Base-by-base conservation (phyloP, 306 rosid genomes). In the Inga oerstediana region DNA sequence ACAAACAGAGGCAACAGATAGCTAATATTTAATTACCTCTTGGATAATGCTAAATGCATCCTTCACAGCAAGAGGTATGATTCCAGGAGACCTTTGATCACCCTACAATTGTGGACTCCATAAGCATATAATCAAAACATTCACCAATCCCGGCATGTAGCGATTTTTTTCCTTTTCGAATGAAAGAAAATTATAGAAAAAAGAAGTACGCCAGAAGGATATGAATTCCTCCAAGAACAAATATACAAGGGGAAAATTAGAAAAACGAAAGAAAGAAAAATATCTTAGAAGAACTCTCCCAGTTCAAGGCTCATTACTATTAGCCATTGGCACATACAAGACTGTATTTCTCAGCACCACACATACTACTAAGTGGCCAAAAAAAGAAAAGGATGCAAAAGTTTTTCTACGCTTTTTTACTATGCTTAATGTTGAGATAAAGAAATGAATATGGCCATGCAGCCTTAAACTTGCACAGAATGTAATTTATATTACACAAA, bases 61-160 rank as follows among this genome's bases (percentile, higher is more conserved):
- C 91, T 97, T 97, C 88, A 97, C 98, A 13, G 99, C 95, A 84
- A 94, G 91, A 62, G 99, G 97, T 87, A 97, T 97, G 82, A 97
- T 92, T 85, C 99, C 99, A 80, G 99, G 99, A 52, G 99, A 97
- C 82, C 97, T 91, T 86, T 97, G 99, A 90, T 97, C 97, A 83
- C 99, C 99, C 99, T 97, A 89, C 79, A 91, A 87, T 82, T 58
- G 88, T 48, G 64, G 77, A 83, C 75, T 32, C 51, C 74, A 58
- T 73, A 81, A 87, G 78, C 80, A 76, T 24, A 62, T 49, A 54
- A 59, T 59, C 48, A 46, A 71, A 85, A 77, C 79, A 52, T 66
- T 80, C 70, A 58, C 77, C 15, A 78, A 77, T 56, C 79, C 56
- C 80, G 82, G 71, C 66, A 54, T 71, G 61, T 59, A 58, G 11